Evolutionary conservation across 1,284 basidiomycete genomes (phyloP), one percentile per base, ranked within the genome.

Genomic region (Irpex lacteus): DNA sequence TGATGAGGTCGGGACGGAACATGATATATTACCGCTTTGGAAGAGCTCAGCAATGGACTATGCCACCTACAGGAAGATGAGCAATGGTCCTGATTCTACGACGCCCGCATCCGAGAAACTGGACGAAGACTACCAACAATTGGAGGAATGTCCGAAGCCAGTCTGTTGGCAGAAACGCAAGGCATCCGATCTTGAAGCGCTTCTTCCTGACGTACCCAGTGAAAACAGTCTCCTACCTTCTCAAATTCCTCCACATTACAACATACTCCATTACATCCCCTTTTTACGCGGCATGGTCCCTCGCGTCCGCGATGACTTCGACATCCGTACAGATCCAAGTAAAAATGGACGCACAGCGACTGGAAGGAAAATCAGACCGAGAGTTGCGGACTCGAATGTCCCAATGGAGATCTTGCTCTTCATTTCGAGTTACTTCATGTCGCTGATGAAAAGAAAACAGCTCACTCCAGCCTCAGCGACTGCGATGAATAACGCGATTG

Each of bases 351-450:
- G 78, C 36, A 71, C 71, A 56, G 54, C 74, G 0, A 65, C 77
- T 2, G 78, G 80, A 7, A 78, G 77, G 65, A 80, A 80, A 63
- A 72, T 75, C 57, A 77, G 76, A 63, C 72, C 76, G 15, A 53
- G 21, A 18, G 71, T 78, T 44, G 77, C 85, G 11, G 85, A 87
- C 66, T 85, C 84, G 63, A 86, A 88, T 71, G 81, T 89, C 3
- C 88, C 88, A 3, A 73, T 89, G 37, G 87, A 90, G 73, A 83
- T 89, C 63, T 77, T 78, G 47, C 74, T 88, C 38, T 82, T 82
- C 68, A 71, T 88, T 50, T 82, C 80, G 40, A 83, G 82, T 65
- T 88, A 87, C 69, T 73, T 81, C 19, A 78, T 77, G 40, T 84
- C 81, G 73, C 68, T 78, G 76, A 67, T 86, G 74, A 73, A 74